phyloP scores from a whole-genome alignment of 306 rosid species.

The Ammopiptanthus mongolicus region DNA sequence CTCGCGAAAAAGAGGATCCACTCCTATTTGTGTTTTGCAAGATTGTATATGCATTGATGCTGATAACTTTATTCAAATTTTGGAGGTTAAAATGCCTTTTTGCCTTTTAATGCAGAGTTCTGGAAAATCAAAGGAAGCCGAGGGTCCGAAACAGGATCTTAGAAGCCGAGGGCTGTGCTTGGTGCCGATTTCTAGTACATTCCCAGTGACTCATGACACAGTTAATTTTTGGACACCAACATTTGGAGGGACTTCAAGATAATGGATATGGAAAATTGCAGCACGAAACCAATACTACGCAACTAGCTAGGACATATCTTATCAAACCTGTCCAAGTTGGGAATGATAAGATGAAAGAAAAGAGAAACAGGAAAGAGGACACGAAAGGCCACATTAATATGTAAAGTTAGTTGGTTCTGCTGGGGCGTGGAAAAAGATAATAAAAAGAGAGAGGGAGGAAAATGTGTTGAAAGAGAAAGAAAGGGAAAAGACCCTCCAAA shows the following conservation, averaged over 20 bases:
- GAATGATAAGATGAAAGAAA: conserved; percentile 48
- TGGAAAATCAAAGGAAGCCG: conserved; percentile 68
- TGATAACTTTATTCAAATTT: not conserved
- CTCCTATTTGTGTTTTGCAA: too few species aligned
- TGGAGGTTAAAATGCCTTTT: too few species aligned
- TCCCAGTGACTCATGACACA: conserved; percentile 82
- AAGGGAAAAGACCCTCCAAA: conserved; percentile 54
- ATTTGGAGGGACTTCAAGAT: conserved; percentile 82
- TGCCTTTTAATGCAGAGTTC: conserved; percentile 39
- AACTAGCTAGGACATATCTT: conserved; percentile 49
- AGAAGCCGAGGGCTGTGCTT: conserved; percentile 91
- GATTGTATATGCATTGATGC: not conserved
- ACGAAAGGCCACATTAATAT: conserved; percentile 42
- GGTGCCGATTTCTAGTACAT: conserved; percentile 92
- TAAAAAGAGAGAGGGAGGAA: not conserved
- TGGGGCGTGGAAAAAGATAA: conserved; percentile 31
- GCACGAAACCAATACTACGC: conserved; percentile 24
- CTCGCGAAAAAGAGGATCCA: too few species aligned
- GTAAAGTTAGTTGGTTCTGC: conserved; percentile 34
- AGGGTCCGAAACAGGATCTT: conserved; percentile 76
- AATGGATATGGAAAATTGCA: conserved; percentile 16
- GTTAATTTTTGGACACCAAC: conserved; percentile 98
- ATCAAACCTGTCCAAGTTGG: conserved; percentile 68
- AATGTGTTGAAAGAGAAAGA: conserved; percentile 35
- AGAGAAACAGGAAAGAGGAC: conserved; percentile 22